Evolutionary conservation across 768 basidiomycete species (phyloP).

Genomic region (Boletus rubescentipes): DNA sequence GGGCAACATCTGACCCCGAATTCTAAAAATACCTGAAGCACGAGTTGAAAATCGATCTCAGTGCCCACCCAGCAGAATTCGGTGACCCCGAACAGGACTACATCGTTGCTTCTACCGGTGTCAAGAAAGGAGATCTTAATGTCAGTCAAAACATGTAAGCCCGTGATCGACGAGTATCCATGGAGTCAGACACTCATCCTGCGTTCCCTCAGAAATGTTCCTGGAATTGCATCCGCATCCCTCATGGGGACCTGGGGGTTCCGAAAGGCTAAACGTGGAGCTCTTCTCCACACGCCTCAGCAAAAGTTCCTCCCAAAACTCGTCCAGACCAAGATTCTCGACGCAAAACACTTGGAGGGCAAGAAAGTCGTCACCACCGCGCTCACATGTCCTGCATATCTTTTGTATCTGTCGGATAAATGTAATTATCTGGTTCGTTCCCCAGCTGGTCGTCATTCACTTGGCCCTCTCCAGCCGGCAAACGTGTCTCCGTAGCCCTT

Average conservation of each 20-base stretch:
- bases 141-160: slow-evolving; percentile 5
- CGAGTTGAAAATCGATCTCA: background rate
- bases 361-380: slow-evolving; percentile 27
- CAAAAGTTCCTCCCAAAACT: slow-evolving; percentile 15
- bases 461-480: slow-evolving; percentile 3
- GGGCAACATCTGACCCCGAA: slow-evolving; percentile 26
- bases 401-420: slow-evolving; percentile 25
- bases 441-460: background rate
- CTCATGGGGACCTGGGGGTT: slow-evolving; percentile 32
- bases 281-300: slow-evolving; percentile 28
- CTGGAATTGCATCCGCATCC: slow-evolving; percentile 24
- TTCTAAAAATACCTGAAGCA: slow-evolving; percentile 6
- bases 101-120: slow-evolving; percentile 22
- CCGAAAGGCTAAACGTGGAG: slow-evolving; percentile 20
- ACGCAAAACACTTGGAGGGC: slow-evolving; percentile 13
- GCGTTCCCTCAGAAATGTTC: background rate
- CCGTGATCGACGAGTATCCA: background rate
- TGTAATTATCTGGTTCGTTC: background rate
- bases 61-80: background rate
- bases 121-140: slow-evolving; percentile 11
- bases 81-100: slow-evolving; percentile 16
- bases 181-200: no score
- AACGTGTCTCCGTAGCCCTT: slow-evolving; percentile 13
- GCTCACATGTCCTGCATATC: slow-evolving; percentile 28
- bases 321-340: slow-evolving; percentile 15